A percentile compares a stretch with the other conserved stretches of the same genome.
Evolutionary conservation across 805 yeast species (phyloP).

Genomic region (Yarrowia sp.): DNA sequence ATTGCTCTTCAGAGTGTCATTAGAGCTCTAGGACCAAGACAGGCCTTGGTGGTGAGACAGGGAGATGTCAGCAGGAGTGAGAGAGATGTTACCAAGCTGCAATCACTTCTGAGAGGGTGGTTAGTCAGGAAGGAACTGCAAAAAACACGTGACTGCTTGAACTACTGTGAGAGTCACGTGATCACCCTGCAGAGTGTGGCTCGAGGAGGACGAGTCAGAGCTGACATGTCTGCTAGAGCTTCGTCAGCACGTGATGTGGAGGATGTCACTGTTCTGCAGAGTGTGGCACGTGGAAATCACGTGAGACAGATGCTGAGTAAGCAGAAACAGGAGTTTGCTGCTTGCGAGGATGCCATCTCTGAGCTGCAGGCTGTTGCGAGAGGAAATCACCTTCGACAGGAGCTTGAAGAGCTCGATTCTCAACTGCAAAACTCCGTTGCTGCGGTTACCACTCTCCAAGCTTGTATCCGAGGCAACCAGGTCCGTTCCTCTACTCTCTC

Average conservation of each 20-base stretch:
- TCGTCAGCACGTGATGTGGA: neutral
- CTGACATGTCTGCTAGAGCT: too few species aligned
- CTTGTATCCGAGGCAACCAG: neutral
- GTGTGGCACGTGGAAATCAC: slow-evolving; percentile 34
- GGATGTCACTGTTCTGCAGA: slow-evolving; percentile 32
- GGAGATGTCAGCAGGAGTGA: neutral
- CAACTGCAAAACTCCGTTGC: neutral
- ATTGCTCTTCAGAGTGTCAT: neutral
- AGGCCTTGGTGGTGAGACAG: neutral
- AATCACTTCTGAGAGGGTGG: slow-evolving; percentile 55
- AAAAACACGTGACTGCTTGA: slow-evolving; percentile 30
- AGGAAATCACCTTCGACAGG: slow-evolving; percentile 47
- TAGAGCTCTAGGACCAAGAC: slow-evolving; percentile 5
- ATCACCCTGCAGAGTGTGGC: slow-evolving; percentile 35
- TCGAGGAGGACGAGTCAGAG: slow-evolving; percentile 32
- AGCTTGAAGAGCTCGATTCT: slow-evolving; percentile 29
- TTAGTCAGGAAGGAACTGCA: slow-evolving; percentile 30
- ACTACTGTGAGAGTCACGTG: slow-evolving; percentile 27
- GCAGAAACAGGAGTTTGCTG: too few species aligned
- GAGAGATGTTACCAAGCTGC: slow-evolving; percentile 43
- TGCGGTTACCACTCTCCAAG: neutral
- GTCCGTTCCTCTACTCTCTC: neutral
- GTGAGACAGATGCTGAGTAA: slow-evolving; percentile 25
- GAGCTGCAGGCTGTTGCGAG: slow-evolving; percentile 56
- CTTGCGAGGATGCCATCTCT: slow-evolving; percentile 37